Base-by-base conservation (phyloP, 768 basidiomycete genomes). In the Cystobasidiopsis lactophilus region DNA sequence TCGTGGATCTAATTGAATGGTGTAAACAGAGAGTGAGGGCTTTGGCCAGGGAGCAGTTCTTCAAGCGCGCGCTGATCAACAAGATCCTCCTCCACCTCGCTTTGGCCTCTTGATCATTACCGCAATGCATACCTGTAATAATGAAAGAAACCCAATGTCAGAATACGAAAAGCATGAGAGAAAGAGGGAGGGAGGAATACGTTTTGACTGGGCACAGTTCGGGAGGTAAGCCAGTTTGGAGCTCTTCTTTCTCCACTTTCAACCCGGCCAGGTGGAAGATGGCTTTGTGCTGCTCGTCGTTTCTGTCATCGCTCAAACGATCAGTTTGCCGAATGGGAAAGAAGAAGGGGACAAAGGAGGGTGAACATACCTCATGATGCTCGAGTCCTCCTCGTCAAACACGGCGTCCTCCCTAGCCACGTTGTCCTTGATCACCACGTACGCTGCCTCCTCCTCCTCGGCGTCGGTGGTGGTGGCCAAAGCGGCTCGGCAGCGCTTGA, bases 41-140 rank as follows among this genome's bases (percentile, higher is more conserved):
- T 49, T 73, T 95, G 50, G 86, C 86, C 27, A 79, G 89, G 68
- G 89, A 95, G 66, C 91, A 95, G 66, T 96, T 93, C 65, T 82
- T 85, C 79, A 89, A 91, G 70, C 77, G 88, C 57, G 89, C 86
- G 40, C 72, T 93, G 59, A 79, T 86, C 43, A 85, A 93, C 67
- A 86, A 86, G 73, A 93, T 96, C 30, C 51, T 66, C 29, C 60
- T 64, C 16, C 66, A 65, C 13, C 62, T 70, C 54, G 62, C 62
- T 37, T 29, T 56, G 38, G 33, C 33, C 9, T 16, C n/a, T n/a
- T n/a, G n/a, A n/a, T n/a, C n/a, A n/a, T n/a, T 37, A 37, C 9
- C 35, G 35, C 35, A 37, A 37, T 37, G 35, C 35, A 9, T 18
- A 37, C 35, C 35, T 37, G 35, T 37, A 37, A 18, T 9, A 37